Conservation (phyloP, 306 rosid species). For the Adenanthera pavonina region DNA sequence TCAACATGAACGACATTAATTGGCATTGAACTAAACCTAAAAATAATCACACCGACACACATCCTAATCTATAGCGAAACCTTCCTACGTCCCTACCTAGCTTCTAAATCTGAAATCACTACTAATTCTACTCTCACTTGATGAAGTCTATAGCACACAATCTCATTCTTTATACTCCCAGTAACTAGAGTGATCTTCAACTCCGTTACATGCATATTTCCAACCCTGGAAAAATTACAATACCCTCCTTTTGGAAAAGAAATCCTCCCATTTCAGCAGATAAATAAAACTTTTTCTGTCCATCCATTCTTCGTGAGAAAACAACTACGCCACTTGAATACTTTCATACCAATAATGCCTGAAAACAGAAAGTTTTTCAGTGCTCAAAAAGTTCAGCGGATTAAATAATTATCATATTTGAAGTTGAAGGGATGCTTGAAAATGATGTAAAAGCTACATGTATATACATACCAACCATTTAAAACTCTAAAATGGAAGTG, state of each 20-base stretch:
- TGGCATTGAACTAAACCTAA: background rate
- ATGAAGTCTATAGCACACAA: background rate
- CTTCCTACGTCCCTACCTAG: background rate
- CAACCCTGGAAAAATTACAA: background rate
- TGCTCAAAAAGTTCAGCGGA: too few relatives aligned
- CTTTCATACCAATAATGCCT: background rate
- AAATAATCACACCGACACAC: background rate
- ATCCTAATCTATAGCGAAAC: background rate
- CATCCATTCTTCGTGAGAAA: background rate
- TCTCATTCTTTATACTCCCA: background rate
- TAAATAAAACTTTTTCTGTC: background rate
- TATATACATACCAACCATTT: slow-evolving; percentile 19
- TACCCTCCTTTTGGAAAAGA: too few relatives aligned
- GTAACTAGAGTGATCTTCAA: background rate
- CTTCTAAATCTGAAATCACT: background rate
- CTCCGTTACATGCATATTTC: background rate
- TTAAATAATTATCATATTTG: too few relatives aligned
- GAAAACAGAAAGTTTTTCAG: too few relatives aligned
- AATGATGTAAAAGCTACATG: too few relatives aligned
- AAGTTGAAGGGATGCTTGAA: too few relatives aligned
- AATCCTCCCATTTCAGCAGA: background rate
- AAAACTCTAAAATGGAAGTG: slow-evolving; percentile 61
- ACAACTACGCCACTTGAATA: background rate
- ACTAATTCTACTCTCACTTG: background rate
- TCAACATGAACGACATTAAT: background rate